Evolutionary conservation across 148 eudicot species (phyloP).

Genomic region (Persicaria tinctoria): DNA sequence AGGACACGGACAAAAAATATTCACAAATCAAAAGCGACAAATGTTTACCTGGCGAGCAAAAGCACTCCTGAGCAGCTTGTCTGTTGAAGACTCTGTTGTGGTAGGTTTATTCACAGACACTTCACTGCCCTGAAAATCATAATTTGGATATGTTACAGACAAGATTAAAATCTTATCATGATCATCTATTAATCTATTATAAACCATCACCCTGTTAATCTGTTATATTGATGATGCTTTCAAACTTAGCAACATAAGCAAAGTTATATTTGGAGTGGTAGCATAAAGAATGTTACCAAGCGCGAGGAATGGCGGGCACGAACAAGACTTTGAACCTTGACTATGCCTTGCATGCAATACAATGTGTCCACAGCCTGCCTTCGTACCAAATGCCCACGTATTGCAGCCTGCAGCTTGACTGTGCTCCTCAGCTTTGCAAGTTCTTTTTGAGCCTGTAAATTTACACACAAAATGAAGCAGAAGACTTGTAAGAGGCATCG

Average conservation of each 20-base stretch:
- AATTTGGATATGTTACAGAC: not conserved
- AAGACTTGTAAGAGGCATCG: not conserved
- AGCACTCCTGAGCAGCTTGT: constrained; percentile 59
- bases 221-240: not conserved
- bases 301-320: constrained; percentile 49
- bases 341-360: constrained; percentile 75
- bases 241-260: not conserved
- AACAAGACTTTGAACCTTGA: constrained; percentile 76
- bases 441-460: constrained; percentile 48
- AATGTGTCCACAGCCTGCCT: constrained; percentile 78
- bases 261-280: not conserved
- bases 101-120: constrained; percentile 26
- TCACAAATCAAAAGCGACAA: not conserved
- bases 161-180: not conserved
- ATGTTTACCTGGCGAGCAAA: constrained; percentile 72
- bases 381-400: constrained; percentile 80
- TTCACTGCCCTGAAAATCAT: constrained; percentile 38
- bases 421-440: constrained; percentile 46
- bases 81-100: constrained; percentile 33
- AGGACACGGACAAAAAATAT: not conserved
- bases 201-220: not conserved
- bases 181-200: not conserved
- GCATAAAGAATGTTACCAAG: constrained; percentile 25
- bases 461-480: constrained; percentile 5
- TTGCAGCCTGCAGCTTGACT: constrained; percentile 80